A percentile compares a stretch with the other conserved stretches of the same genome.
These are phyloP conservation scores for Zygotorulaspora danielsina DNA, from an alignment of 805 yeast genomes.

Conservation along the genomic window DNA sequence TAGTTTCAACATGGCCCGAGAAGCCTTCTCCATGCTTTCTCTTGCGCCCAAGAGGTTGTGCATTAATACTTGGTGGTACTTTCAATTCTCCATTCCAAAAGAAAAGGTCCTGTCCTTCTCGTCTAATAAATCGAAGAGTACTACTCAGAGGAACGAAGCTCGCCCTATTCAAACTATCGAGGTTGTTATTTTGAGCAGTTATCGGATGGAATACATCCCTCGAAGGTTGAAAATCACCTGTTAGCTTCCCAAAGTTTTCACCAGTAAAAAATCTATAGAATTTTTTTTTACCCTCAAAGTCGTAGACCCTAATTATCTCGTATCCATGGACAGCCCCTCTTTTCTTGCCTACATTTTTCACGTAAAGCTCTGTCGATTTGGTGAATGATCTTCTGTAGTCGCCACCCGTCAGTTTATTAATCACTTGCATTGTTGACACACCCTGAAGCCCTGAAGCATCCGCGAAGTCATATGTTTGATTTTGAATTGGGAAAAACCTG, in stretches of 20 bases:
- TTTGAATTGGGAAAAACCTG: slow-evolving; percentile 56
- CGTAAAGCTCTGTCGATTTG: slow-evolving; percentile 47
- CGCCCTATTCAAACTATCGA: slow-evolving; percentile 24
- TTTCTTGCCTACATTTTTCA: slow-evolving; percentile 39
- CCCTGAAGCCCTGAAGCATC: slow-evolving; percentile 45
- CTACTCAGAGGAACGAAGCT: slow-evolving; percentile 29
- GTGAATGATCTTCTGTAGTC: slow-evolving; percentile 49
- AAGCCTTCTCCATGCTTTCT: slow-evolving; percentile 12
- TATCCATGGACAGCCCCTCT: slow-evolving; percentile 29
- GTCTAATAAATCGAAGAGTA: slow-evolving; percentile 27
- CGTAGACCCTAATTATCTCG: slow-evolving; percentile 57
- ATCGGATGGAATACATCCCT: slow-evolving; percentile 1
- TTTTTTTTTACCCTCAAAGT: slow-evolving; percentile 68
- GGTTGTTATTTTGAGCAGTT: slow-evolving; percentile 10
- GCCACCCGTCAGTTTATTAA: slow-evolving; percentile 49
- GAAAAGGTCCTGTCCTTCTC: slow-evolving; percentile 22
- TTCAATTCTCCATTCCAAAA: slow-evolving; percentile 35
- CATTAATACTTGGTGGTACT: slow-evolving; percentile 14
- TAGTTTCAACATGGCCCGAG: neutral
- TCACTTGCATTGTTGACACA: slow-evolving; percentile 53
- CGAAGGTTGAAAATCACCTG: slow-evolving; percentile 18
- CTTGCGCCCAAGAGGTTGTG: slow-evolving; percentile 15
- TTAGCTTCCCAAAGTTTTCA: slow-evolving; percentile 36
- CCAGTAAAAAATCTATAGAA: slow-evolving; percentile 62
- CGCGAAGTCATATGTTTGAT: slow-evolving; percentile 55